Evolutionary conservation across 1,139 yeast species (phyloP), one percentile per base, ranked within the genome.

Genomic region (Debaryomyces sp.): DNA sequence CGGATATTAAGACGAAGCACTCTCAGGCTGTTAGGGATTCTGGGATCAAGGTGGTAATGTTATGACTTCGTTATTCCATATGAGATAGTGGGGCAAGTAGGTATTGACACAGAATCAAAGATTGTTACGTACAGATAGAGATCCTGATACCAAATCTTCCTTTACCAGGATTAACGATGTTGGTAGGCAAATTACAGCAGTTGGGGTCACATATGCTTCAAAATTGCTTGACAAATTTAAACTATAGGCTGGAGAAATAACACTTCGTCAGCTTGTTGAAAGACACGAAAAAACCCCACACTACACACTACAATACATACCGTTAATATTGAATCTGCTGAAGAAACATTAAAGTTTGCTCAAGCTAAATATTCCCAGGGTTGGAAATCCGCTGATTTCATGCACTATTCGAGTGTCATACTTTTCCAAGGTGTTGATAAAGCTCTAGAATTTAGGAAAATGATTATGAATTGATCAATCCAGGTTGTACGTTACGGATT

Each of bases 31-130:
- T 82, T 18, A 67, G 82, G 56, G 64, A 58, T 4, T 61, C 61
- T 18, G 86, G 85, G 3, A 57, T 82, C 48, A 82, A 83, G 63
- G 76, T 78, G 0, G 80, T 81, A 82, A 77, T 52, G 58, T 85
- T 17, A 44, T 53, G 46, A 77, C 77, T 23, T 66, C 78, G 0
- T 65, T 71, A 35, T 84, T 84, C 58, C 72, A 44, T 67, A 70
- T 51, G 73, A 68, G 38, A 41, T 60, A 41, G 64, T 70, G 7
- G 73, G 60, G 12, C 66, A 64, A 29, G 67, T 67, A 45, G 84
- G 84, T 4, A 61, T 70, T 48, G 68, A 75, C 47, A 46, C 66
- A 4, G 68, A 61, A 9, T 54, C 61, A 17, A 73, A 70, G 17
- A 62, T 68, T 5, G 73, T 74, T 41, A 68, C 69, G 22, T 63